Conservation (phyloP, 2,329 filamentous ascomycete genomes). For the Aciculosporium take region DNA sequence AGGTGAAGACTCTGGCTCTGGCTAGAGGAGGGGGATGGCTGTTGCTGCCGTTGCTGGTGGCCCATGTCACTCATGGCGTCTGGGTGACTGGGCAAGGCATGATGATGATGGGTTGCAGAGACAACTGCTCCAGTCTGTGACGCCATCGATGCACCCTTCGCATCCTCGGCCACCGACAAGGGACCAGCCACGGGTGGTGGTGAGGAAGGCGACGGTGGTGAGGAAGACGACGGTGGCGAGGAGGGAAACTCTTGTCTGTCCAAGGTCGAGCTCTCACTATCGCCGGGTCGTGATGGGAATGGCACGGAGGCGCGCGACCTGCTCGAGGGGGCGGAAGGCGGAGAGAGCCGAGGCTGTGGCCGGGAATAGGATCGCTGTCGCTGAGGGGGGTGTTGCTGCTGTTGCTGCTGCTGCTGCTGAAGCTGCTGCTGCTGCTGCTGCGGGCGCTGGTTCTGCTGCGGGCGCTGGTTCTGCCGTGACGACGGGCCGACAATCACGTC, state of each 20-base stretch:
- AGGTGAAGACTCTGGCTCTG: constrained; percentile 19
- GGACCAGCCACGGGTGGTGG: constrained; percentile 28
- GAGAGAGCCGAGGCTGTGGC: constrained; percentile 8
- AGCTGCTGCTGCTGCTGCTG: background rate
- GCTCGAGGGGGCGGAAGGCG: constrained; percentile 16
- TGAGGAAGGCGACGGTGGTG: constrained; percentile 34
- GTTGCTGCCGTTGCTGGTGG: constrained; percentile 16
- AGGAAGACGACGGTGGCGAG: constrained; percentile 36
- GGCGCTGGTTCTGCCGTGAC: constrained; percentile 32
- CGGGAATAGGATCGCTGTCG: constrained; percentile 11
- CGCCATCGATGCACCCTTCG: constrained; percentile 34
- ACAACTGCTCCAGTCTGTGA: constrained; percentile 20
- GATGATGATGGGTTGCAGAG: constrained; percentile 10
- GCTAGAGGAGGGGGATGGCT: constrained; percentile 23
- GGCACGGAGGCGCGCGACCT: constrained; percentile 11
- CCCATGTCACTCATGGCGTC: constrained; percentile 11
- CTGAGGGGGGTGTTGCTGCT: constrained; percentile 1
- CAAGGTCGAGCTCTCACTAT: constrained; percentile 1
- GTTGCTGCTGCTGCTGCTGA: background rate
- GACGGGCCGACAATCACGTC: constrained; percentile 47
- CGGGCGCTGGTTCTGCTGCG: constrained; percentile 8
- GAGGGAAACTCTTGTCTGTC: constrained; percentile 28
- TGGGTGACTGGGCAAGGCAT: constrained; percentile 1
- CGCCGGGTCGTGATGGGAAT: constrained; percentile 12
- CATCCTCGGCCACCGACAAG: constrained; percentile 26